A percentile compares a stretch with the other conserved stretches of the same genome.
Evolutionary conservation across 306 rosid genomes (phyloP).

Genomic region (Lotus japonicus): DNA sequence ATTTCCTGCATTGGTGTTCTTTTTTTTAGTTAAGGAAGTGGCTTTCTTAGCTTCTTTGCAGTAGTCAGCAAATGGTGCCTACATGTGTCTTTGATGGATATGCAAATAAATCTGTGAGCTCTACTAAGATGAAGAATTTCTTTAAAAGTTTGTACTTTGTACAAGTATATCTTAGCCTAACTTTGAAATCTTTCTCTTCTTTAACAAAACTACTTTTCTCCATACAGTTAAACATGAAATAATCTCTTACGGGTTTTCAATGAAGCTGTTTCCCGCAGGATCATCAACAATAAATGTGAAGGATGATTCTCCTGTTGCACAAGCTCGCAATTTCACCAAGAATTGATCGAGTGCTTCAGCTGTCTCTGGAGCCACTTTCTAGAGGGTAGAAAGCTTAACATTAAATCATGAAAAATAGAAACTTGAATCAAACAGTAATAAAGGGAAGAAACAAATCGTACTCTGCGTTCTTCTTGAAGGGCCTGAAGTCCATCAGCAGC

Average conservation of each 20-base stretch:
- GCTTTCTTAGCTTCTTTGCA: background rate
- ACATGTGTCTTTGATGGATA: background rate
- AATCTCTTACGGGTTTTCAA: slow-evolving; percentile 83
- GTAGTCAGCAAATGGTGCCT: background rate
- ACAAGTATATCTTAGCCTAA: background rate
- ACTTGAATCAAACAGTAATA: background rate
- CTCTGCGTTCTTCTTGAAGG: slow-evolving; percentile 91
- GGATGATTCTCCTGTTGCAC: slow-evolving; percentile 56
- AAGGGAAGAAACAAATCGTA: slow-evolving; percentile 18
- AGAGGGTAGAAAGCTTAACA: slow-evolving; percentile 28
- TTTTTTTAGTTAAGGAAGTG: background rate
- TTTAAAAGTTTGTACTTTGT: background rate
- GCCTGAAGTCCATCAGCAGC: slow-evolving; percentile 77
- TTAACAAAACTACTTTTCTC: background rate
- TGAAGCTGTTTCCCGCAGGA: slow-evolving; percentile 95
- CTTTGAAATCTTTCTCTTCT: background rate
- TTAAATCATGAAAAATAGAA: slow-evolving; percentile 5
- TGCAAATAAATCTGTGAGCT: background rate
- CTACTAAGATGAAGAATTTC: background rate
- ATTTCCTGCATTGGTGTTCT: background rate
- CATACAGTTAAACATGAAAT: background rate
- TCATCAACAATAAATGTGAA: slow-evolving; percentile 82
- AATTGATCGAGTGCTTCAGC: slow-evolving; percentile 88
- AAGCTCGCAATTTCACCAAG: slow-evolving; percentile 67
- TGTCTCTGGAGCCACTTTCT: slow-evolving; percentile 74